phyloP scores from a whole-genome alignment of 495 filamentous ascomycete genomes.

The Mycothermus thermophilus region DNA sequence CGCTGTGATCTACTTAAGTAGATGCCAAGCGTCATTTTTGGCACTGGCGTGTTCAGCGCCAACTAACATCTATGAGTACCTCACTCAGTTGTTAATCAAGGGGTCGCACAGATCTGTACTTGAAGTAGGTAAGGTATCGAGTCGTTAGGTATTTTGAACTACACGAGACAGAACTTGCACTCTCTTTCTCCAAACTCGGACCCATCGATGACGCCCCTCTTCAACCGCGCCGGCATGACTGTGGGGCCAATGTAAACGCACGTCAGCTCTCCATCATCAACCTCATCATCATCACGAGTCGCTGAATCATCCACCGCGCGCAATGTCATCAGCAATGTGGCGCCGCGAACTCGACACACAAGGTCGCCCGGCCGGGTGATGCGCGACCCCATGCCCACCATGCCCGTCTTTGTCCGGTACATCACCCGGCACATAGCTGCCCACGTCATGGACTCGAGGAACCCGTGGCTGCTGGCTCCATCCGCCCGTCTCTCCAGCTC shows the following conservation, averaged over 20 bases:
- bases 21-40: too few species aligned
- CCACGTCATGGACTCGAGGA: conserved; percentile 14
- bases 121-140: too few species aligned
- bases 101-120: too few species aligned
- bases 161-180: neutral
- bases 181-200: neutral
- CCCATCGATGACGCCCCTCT: conserved; percentile 1
- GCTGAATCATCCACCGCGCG: too few species aligned
- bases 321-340: conserved; percentile 6
- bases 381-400: conserved; percentile 9
- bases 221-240: conserved; percentile 8
- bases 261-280: conserved; percentile 1
- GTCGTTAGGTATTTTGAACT: too few species aligned
- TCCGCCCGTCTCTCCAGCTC: conserved; percentile 6
- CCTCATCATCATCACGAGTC: too few species aligned
- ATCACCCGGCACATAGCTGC: conserved; percentile 11
- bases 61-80: too few species aligned
- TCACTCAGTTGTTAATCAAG: too few species aligned
- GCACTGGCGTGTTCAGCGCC: too few species aligned
- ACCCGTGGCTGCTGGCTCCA: conserved; percentile 3
- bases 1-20: too few species aligned
- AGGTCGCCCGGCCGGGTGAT: conserved; percentile 8
- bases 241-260: conserved; percentile 7
- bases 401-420: conserved; percentile 7
- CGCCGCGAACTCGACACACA: conserved; percentile 9